Evolutionary conservation across 306 rosid genomes (phyloP), one percentile per base, ranked within the genome.

Genomic region (Echinosophora koreensis): DNA sequence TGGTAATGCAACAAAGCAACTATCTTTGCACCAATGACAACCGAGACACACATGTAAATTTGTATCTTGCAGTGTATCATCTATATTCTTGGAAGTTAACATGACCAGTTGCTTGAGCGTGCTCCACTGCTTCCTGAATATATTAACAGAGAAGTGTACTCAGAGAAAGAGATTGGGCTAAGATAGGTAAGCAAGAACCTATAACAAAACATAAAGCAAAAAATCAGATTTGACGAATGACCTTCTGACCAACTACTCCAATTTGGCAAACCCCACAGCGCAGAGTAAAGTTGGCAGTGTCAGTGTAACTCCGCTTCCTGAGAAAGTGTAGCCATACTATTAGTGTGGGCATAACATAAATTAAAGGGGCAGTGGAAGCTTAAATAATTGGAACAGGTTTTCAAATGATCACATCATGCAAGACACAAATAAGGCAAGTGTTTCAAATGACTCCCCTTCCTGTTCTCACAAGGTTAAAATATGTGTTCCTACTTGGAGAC

Each of bases 261-360:
- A 90, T 90, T 85, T 96, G 99, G 92, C 99, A 96, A 7, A 91
- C 93, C n/a, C 97, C 98, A 44, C 99, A 96, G 52, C 98, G 98
- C 78, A 92, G 84, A 42, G 99, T 92, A 88, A 96, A 96, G 86
- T 81, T 96, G 59, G 99, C 83, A 12, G 98, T 91, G 88, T 96
- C 94, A 0, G 99, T 96, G 79, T 42, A 96, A 5, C 91, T 92
- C 84, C 96, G 76, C 82, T 88, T 91, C 85, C 99, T 96, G 88
- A 66, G 59, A 88, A 66, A 39, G 58, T 22, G 58, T 28, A 67
- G 50, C 35, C 73, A 42, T 13, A 39, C 42, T 35, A 59, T 78
- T 69, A 71, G 57, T 50, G 71, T 30, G 14, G 51, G 57, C 67
- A 46, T 11, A 18, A 8, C 58, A 81, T 54, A 61, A n/a, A 35